Evolutionary conservation across 2,329 filamentous ascomycete genomes (phyloP).

Genomic region (Trichoderma endophyticum): DNA sequence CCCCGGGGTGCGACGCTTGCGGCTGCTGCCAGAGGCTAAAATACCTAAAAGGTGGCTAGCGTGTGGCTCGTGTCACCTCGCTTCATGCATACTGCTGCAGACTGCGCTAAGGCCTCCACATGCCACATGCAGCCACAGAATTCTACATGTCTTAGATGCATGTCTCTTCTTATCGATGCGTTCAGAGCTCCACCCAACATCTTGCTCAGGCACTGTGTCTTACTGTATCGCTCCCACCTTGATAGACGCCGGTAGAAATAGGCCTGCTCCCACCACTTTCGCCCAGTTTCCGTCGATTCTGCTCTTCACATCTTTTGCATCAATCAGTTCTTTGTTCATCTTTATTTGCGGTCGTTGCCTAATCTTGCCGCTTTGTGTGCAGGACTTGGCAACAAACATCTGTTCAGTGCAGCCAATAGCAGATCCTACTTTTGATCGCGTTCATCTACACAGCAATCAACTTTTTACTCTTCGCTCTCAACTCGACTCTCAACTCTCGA

Average conservation of each 20-base stretch:
- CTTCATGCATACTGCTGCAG: background rate
- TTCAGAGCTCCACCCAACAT: background rate
- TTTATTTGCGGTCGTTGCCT: background rate
- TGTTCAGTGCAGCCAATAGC: background rate
- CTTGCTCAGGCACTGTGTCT: background rate
- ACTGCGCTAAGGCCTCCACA: background rate
- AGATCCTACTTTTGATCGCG: background rate
- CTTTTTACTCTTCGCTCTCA: background rate
- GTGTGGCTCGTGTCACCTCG: constrained; percentile 9
- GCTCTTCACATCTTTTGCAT: background rate
- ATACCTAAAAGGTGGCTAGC: background rate
- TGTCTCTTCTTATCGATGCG: constrained; percentile 17
- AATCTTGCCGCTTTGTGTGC: background rate
- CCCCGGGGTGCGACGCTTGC: constrained; percentile 9
- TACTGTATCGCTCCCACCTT: constrained; percentile 15
- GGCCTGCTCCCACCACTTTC: constrained; percentile 17
- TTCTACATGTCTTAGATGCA: constrained; percentile 8
- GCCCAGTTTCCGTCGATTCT: background rate
- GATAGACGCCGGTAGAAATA: constrained; percentile 21
- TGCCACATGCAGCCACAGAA: background rate
- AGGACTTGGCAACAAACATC: background rate
- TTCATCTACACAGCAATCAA: background rate
- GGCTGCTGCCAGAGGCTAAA: constrained; percentile 11
- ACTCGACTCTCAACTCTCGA: background rate
- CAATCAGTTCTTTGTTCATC: background rate